Evolutionary conservation across 331 rosid genomes (phyloP), one percentile per base, ranked within the genome.

Genomic region (Quercus lobata): DNA sequence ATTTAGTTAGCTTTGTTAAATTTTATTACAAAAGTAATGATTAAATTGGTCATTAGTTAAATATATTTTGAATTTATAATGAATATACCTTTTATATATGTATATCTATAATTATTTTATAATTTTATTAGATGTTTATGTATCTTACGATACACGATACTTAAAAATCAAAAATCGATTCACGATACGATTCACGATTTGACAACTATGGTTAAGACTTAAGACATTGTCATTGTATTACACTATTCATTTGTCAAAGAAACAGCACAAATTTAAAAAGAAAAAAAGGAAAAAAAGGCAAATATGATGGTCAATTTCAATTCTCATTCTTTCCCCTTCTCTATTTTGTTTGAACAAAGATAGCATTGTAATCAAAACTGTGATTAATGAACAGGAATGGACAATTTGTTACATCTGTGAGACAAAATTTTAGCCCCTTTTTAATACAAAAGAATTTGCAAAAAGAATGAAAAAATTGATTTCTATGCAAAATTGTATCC

Each of bases 381-480:
- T 62, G 74, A 68, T 18, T 56, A 80, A 71, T 75, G 76, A 79
- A 79, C 35, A 57, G 19, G 69, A 10, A 75, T 78, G 74, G 58
- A 66, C 79, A 71, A 77, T 77, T 72, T 68, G 69, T 77, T 69
- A 83, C 80, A 78, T 80, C 77, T 81, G 80, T 82, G 74, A 78
- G 58, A 79, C 76, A 49, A 80, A 61, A 68, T 77, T 63, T 75
- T 57, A 19, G 81, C 52, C 62, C 53, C 22, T 63, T 76, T 69
- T 66, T 71, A 69, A 81, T 30, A 53, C 72, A 77, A 15, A 79
- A 75, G 83, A 85, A 85, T 85, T 37, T 83, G 55, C 21, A 73
- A 81, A 78, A 54, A 57, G 71, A 78, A 32, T 5, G 30, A 57
- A 80, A 77, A 16, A 85, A 32, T 10, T 21, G 49, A 29, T 44